Evolutionary conservation across 1,139 yeast genomes (phyloP).

Genomic region (Hansenula sp.): DNA sequence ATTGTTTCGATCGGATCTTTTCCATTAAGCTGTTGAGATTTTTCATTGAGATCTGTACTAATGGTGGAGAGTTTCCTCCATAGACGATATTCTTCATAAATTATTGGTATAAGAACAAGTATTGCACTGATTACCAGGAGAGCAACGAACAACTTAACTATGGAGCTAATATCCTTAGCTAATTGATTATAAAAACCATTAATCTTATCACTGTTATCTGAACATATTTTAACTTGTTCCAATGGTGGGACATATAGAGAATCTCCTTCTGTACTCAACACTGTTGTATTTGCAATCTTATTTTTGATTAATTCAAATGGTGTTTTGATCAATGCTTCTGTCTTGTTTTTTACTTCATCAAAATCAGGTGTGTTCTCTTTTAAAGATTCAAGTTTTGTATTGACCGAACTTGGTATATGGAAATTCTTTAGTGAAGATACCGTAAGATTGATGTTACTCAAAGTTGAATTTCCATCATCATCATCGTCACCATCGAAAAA

Average conservation of each 20-base stretch:
- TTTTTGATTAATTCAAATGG: constrained; percentile 53
- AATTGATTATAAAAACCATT: constrained; percentile 30
- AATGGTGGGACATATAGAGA: constrained; percentile 26
- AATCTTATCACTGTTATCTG: constrained; percentile 22
- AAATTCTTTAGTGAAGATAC: constrained; percentile 51
- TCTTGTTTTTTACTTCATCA: constrained; percentile 46
- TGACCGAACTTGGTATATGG: constrained; percentile 58
- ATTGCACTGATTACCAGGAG: constrained; percentile 36
- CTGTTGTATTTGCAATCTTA: constrained; percentile 28
- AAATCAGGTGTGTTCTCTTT: constrained; percentile 52
- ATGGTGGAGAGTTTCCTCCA: constrained; percentile 44
- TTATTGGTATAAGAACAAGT: constrained; percentile 35
- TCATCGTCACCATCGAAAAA: constrained; percentile 50
- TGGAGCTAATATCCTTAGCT: constrained; percentile 26
- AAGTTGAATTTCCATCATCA: constrained; percentile 25
- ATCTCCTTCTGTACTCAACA: constrained; percentile 19
- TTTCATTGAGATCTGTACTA: constrained; percentile 12
- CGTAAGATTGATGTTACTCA: constrained; percentile 52
- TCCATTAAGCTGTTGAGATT: background rate
- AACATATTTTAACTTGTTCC: constrained; percentile 21
- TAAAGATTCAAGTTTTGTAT: constrained; percentile 44
- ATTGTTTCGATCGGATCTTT: constrained; percentile 25
- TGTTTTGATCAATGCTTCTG: constrained; percentile 37
- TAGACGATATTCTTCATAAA: constrained; percentile 38
- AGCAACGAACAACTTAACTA: constrained; percentile 35